Conservation (phyloP, 1,284 basidiomycete species). For the Cutaneotrichosporon spelunceum region DNA sequence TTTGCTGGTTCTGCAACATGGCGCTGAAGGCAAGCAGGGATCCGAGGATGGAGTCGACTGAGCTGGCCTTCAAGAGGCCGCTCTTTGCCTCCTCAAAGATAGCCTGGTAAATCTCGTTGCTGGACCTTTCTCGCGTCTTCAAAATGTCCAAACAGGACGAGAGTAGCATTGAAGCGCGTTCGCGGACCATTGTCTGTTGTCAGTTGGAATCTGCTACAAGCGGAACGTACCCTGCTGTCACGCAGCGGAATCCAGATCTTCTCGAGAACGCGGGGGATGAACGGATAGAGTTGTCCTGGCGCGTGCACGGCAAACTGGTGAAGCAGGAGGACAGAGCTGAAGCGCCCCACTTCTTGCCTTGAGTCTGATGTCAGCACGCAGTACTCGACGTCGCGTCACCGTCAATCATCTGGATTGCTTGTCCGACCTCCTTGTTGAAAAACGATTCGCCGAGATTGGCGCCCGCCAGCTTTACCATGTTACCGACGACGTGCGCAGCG, state of each 20-base stretch:
- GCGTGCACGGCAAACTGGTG: conserved; percentile 87
- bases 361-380: conserved; percentile 32
- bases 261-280: conserved; percentile 80
- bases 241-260: conserved; percentile 84
- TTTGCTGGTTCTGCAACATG: conserved; percentile 85
- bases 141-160: conserved; percentile 86
- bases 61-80: conserved; percentile 73
- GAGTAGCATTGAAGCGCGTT: conserved; percentile 84
- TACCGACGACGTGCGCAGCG: conserved; percentile 47
- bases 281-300: conserved; percentile 77
- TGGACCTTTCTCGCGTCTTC: conserved; percentile 54
- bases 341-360: conserved; percentile 49
- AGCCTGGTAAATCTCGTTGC: conserved; percentile 62
- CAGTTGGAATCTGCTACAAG: not conserved
- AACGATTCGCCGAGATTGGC: conserved; percentile 48
- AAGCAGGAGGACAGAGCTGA: conserved; percentile 62
- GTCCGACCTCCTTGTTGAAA: conserved; percentile 49
- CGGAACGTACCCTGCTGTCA: conserved; percentile 65
- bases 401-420: conserved; percentile 47
- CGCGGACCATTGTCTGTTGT: conserved; percentile 63
- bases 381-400: conserved; percentile 31
- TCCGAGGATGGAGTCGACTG: conserved; percentile 80
- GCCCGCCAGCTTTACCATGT: conserved; percentile 50
- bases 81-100: conserved; percentile 84
- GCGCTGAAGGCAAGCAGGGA: conserved; percentile 89